Evolutionary conservation across 306 rosid genomes (phyloP).

Genomic region (Inga leiocalycina): DNA sequence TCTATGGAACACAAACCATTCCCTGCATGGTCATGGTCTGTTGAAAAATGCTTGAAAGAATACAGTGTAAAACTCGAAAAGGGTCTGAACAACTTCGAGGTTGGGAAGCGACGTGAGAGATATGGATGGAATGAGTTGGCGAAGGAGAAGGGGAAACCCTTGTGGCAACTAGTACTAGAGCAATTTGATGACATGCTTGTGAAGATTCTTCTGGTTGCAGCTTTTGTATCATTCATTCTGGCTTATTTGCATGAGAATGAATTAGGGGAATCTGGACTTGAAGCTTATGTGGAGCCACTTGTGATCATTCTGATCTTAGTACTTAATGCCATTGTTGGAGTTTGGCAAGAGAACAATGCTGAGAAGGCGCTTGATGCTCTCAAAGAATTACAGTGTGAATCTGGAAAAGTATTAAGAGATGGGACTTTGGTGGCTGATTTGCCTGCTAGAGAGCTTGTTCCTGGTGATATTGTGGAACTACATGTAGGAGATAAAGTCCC

Average conservation of each 20-base stretch:
- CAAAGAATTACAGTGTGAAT: conserved; percentile 81
- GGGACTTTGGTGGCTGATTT: conserved; percentile 67
- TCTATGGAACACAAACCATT: conserved; percentile 77
- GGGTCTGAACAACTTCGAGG: conserved; percentile 68
- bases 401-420: conserved; percentile 71
- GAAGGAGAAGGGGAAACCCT: conserved; percentile 79
- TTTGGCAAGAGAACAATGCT: conserved; percentile 93
- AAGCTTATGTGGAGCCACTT: conserved; percentile 82
- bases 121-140: conserved; percentile 81
- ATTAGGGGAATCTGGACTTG: conserved; percentile 64
- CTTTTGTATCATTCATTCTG: conserved; percentile 69
- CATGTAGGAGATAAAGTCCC: conserved; percentile 89
- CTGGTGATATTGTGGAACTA: conserved; percentile 86
- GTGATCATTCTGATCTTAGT: conserved; percentile 78
- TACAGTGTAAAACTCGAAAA: conserved; percentile 66
- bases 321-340: conserved; percentile 85
- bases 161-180: conserved; percentile 74
- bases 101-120: conserved; percentile 61
- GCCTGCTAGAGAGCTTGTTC: conserved; percentile 80
- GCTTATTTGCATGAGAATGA: conserved; percentile 67
- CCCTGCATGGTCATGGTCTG: conserved; percentile 83
- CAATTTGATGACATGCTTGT: conserved; percentile 84
- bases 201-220: conserved; percentile 79
- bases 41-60: conserved; percentile 78
- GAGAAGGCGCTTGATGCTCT: conserved; percentile 92